Conservation (phyloP, 2,329 filamentous ascomycete species). For the Pseudocercospora vitis region DNA sequence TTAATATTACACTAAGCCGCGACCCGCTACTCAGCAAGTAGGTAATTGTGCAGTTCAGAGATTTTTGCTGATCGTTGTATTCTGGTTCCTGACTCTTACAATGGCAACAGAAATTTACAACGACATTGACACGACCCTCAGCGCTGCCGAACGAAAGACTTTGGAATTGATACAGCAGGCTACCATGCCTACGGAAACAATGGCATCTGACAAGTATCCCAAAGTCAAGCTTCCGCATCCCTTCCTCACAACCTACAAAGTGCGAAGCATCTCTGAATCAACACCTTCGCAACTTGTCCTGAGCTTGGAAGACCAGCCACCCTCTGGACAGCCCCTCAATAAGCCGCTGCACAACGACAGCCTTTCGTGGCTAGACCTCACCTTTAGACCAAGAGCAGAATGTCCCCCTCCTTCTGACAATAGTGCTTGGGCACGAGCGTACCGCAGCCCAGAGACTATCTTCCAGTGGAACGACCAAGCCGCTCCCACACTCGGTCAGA, state of each 20-base stretch:
- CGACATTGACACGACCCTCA: background rate
- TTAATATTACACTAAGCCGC: background rate
- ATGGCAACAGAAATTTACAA: background rate
- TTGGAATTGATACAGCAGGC: background rate
- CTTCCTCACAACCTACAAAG: slow-evolving; percentile 46
- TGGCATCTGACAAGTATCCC: slow-evolving; percentile 25
- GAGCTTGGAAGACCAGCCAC: slow-evolving; percentile 39
- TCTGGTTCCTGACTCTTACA: background rate
- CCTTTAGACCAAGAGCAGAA: slow-evolving; percentile 25
- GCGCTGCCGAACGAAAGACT: slow-evolving; percentile 1
- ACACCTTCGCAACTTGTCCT: slow-evolving; percentile 31
- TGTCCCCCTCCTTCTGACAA: slow-evolving; percentile 33
- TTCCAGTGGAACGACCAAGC: slow-evolving; percentile 43
- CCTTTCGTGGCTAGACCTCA: slow-evolving; percentile 43
- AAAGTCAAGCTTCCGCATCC: slow-evolving; percentile 50
- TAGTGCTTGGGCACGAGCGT: slow-evolving; percentile 46
- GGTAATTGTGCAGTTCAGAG: background rate
- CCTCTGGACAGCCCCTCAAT: slow-evolving; percentile 35
- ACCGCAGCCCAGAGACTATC: slow-evolving; percentile 44
- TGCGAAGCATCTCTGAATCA: slow-evolving; percentile 27
- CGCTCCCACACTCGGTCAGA: slow-evolving; percentile 45
- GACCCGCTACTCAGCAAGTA: background rate
- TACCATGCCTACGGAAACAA: slow-evolving; percentile 1
- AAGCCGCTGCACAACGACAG: slow-evolving; percentile 42
- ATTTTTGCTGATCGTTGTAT: background rate